A percentile compares a stretch with the other conserved stretches of the same genome.
phyloP scores from a whole-genome alignment of 176 grass and related monocot genomes.

The Urochloa ruziziensis region DNA sequence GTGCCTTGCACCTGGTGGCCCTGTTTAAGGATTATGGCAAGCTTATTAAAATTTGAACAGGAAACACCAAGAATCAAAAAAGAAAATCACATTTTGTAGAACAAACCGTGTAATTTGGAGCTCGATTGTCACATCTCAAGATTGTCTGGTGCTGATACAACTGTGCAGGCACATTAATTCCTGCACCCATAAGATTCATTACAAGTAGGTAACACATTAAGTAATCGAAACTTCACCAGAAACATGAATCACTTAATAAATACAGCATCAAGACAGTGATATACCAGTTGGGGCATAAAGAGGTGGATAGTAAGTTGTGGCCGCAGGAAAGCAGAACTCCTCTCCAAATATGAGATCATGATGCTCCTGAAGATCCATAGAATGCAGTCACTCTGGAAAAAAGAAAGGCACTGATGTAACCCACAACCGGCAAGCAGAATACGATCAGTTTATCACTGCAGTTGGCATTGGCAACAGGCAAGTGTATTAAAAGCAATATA shows the following conservation, averaged over 20 bases:
- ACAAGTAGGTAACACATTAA: background rate
- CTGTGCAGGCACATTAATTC: constrained; percentile 46
- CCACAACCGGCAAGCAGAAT: background rate
- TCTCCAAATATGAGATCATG: constrained; percentile 56
- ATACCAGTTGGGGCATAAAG: constrained; percentile 43
- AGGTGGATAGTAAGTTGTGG: constrained; percentile 37
- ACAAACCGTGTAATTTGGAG: constrained; percentile 54
- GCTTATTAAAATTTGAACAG: constrained; percentile 1
- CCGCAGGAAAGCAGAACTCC: constrained; percentile 44
- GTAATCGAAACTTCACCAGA: constrained; percentile 25
- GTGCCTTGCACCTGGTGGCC: constrained; percentile 45
- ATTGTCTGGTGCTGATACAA: constrained; percentile 49
- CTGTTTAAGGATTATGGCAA: constrained; percentile 31
- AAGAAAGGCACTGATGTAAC: background rate
- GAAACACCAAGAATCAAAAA: background rate
- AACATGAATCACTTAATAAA: constrained; percentile 23
- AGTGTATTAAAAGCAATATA: background rate
- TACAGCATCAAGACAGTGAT: background rate
- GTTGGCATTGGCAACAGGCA: background rate
- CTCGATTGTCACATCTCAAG: constrained; percentile 52
- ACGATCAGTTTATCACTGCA: constrained; percentile 1
- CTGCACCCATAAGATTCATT: constrained; percentile 19
- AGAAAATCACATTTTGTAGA: constrained; percentile 3
- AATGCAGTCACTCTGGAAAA: constrained; percentile 5
- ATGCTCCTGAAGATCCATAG: constrained; percentile 37